phyloP scores from a whole-genome alignment of 2,329 filamentous ascomycete species.

The Penicillium sp. region DNA sequence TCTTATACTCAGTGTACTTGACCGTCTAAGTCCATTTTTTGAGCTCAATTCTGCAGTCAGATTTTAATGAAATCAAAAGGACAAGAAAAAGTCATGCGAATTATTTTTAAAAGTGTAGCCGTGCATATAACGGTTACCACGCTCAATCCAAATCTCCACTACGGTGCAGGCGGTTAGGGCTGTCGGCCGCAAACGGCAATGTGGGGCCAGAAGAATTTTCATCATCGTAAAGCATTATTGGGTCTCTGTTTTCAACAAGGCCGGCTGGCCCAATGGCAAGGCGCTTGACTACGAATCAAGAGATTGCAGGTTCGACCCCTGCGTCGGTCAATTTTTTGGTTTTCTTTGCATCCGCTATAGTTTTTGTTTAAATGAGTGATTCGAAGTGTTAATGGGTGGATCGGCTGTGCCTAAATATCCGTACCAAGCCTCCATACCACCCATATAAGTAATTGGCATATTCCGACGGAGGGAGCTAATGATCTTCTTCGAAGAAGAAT shows the following conservation, averaged over 20 bases:
- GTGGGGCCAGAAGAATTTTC: background rate
- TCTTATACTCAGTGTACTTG: no score
- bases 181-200: background rate
- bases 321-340: constrained; percentile 35
- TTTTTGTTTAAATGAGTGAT: background rate
- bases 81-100: no score
- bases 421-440: background rate
- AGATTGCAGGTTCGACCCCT: constrained; percentile 52
- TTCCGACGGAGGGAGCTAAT: no score
- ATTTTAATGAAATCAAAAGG: no score
- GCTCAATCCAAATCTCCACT: background rate
- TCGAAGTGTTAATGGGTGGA: background rate
- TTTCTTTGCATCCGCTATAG: background rate
- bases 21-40: no score
- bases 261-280: constrained; percentile 51
- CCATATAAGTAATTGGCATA: background rate
- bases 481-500: no score
- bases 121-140: no score
- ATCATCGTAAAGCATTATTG: background rate
- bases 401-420: no score
- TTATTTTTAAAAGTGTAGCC: no score
- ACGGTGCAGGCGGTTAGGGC: background rate
- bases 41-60: no score
- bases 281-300: constrained; percentile 55
- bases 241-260: constrained; percentile 3